These are phyloP conservation scores for Ramularia collo-cygni DNA, from an alignment of 2,329 filamentous ascomycete species.

Conservation along the genomic window DNA sequence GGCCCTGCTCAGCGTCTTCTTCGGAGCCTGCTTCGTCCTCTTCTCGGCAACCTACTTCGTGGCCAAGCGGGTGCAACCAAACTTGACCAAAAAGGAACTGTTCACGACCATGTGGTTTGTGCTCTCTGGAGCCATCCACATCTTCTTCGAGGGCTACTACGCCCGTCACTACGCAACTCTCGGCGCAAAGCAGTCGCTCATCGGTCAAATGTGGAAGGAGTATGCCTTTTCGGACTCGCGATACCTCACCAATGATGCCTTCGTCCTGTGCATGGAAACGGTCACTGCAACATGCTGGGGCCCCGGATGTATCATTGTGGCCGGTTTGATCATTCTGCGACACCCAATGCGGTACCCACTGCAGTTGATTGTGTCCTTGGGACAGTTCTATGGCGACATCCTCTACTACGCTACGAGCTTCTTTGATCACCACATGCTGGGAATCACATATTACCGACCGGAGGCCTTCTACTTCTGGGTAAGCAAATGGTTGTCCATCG, in stretches of 20 bases:
- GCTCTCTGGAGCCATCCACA: conserved; percentile 65
- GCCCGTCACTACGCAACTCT: conserved; percentile 61
- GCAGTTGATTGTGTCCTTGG: conserved; percentile 55
- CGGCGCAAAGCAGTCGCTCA: conserved; percentile 61
- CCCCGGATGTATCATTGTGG: conserved; percentile 53
- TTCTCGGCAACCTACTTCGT: conserved; percentile 51
- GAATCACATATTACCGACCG: conserved; percentile 52
- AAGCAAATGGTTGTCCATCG: no score
- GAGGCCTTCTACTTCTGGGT: conserved; percentile 58
- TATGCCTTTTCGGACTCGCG: conserved; percentile 81
- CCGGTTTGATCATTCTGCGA: conserved; percentile 47
- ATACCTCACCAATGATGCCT: conserved; percentile 73
- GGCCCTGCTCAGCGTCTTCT: conserved; percentile 55
- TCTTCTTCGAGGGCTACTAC: conserved; percentile 83
- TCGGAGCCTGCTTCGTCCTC: conserved; percentile 49
- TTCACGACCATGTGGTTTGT: conserved; percentile 67
- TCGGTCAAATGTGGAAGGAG: conserved; percentile 89
- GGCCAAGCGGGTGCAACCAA: conserved; percentile 48
- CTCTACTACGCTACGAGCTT: conserved; percentile 59
- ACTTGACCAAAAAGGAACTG: conserved; percentile 49
- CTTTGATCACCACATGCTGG: conserved; percentile 52
- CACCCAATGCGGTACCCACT: conserved; percentile 53
- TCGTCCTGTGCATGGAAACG: conserved; percentile 81
- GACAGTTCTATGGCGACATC: conserved; percentile 58
- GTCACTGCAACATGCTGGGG: conserved; percentile 70